Conservation (phyloP, 1,139 yeast genomes). For the Hansenula sp. region DNA sequence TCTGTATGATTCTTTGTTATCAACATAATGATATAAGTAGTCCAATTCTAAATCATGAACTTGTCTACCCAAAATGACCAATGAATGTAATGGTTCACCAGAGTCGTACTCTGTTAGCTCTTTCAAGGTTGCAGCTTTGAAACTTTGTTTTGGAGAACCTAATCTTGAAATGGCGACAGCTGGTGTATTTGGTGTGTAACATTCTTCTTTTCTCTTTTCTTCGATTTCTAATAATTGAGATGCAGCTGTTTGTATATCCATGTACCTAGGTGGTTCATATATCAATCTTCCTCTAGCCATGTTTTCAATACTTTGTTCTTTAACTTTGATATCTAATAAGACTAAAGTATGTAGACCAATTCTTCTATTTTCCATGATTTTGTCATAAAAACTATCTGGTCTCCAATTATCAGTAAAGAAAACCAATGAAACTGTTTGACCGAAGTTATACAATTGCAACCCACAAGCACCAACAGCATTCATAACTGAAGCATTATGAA, state of each 20-base stretch:
- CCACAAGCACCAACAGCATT: slow-evolving; percentile 99
- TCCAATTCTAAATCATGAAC: slow-evolving; percentile 93
- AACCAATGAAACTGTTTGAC: slow-evolving; percentile 93
- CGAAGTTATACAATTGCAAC: slow-evolving; percentile 88
- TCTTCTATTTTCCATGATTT: slow-evolving; percentile 81
- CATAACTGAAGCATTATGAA: slow-evolving; percentile 97
- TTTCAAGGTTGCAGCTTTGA: slow-evolving; percentile 80
- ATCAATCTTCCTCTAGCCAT: slow-evolving; percentile 90
- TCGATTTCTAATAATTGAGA: slow-evolving; percentile 84
- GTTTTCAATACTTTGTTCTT: slow-evolving; percentile 92
- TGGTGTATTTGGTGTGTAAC: slow-evolving; percentile 83
- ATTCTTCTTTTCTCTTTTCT: slow-evolving; percentile 65
- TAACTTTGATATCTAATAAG: slow-evolving; percentile 88
- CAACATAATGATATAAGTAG: slow-evolving; percentile 73
- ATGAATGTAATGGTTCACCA: slow-evolving; percentile 92
- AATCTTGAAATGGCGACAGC: slow-evolving; percentile 90
- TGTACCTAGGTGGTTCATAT: slow-evolving; percentile 95
- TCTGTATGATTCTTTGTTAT: slow-evolving; percentile 58
- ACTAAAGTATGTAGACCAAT: slow-evolving; percentile 90
- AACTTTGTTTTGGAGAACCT: slow-evolving; percentile 79
- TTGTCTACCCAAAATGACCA: slow-evolving; percentile 87
- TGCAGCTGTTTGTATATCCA: slow-evolving; percentile 90
- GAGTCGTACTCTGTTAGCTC: slow-evolving; percentile 78
- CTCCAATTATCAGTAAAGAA: slow-evolving; percentile 95
- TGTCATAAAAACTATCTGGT: slow-evolving; percentile 92